A percentile compares a stretch with the other conserved stretches of the same genome.
phyloP scores from a whole-genome alignment of 1,139 yeast genomes.

The Saccharomyces hybrid region DNA sequence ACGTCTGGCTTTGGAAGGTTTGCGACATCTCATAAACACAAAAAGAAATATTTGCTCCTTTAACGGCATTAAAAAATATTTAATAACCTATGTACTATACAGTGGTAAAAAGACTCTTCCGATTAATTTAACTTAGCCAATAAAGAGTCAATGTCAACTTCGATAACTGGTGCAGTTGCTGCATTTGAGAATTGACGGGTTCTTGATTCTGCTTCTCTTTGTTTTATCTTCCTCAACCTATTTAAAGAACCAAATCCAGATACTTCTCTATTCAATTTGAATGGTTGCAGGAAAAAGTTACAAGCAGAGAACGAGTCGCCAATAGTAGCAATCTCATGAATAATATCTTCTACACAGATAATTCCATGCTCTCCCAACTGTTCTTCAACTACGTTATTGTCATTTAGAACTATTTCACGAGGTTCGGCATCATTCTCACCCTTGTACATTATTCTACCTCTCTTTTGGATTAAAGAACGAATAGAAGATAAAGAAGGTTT shows the following conservation, averaged over 20 bases:
- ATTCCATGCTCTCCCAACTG: conserved; percentile 59
- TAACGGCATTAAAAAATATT: not conserved
- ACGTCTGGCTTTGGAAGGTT: not conserved
- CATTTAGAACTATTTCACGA: conserved; percentile 47
- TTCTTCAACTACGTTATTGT: conserved; percentile 68
- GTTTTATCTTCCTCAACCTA: conserved; percentile 34
- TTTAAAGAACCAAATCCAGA: conserved; percentile 57
- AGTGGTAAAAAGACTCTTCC: not conserved
- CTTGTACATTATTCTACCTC: conserved; percentile 49
- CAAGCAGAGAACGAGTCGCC: conserved; percentile 57
- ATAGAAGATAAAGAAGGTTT: conserved; percentile 62
- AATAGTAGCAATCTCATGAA: conserved; percentile 56
- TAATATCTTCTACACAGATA: conserved; percentile 71
- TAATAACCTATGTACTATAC: conserved; percentile 4
- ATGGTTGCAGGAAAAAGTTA: conserved; percentile 59
- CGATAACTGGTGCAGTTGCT: conserved; percentile 55
- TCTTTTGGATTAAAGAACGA: conserved; percentile 65
- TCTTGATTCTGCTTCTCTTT: conserved; percentile 37
- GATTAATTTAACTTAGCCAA: conserved; percentile 52
- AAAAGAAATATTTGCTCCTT: not conserved
- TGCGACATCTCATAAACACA: too few species aligned
- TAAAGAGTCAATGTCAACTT: conserved; percentile 61
- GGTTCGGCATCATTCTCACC: conserved; percentile 32
- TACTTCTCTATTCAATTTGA: conserved; percentile 59
- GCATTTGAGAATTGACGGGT: conserved; percentile 42